These are phyloP conservation scores for Rutstroemia sp. DNA, from an alignment of 2,329 filamentous ascomycete genomes.

Conservation along the genomic window DNA sequence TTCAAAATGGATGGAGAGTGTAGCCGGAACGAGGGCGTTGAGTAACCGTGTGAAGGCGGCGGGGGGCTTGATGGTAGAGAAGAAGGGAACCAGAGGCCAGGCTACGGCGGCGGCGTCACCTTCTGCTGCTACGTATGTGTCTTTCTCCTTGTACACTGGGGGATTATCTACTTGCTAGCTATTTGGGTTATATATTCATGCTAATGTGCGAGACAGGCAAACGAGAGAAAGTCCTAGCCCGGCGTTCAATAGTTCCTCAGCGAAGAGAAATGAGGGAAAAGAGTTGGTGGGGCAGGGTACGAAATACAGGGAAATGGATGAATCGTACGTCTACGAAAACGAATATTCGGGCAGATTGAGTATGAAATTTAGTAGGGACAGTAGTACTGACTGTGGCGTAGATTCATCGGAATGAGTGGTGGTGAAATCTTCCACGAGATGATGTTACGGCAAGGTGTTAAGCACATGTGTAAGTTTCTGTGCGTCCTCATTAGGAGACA, in stretches of 20 bases:
- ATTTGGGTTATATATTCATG: constrained; percentile 15
- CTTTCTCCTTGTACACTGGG: background rate
- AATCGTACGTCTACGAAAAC: constrained; percentile 56
- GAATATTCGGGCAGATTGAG: constrained; percentile 5
- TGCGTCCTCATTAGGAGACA: constrained; percentile 7
- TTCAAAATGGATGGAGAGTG: constrained; percentile 16
- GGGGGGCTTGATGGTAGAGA: constrained; percentile 25
- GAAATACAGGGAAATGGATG: constrained; percentile 60
- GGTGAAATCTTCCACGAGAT: constrained; percentile 99
- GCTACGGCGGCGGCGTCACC: constrained; percentile 38
- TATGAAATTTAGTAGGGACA: background rate
- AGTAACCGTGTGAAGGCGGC: constrained; percentile 32
- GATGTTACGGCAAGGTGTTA: constrained; percentile 89
- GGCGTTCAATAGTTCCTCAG: constrained; percentile 44
- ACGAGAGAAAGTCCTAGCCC: constrained; percentile 55
- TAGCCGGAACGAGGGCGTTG: constrained; percentile 2
- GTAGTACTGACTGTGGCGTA: constrained; percentile 28
- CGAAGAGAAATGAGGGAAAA: constrained; percentile 39
- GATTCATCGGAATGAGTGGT: constrained; percentile 89
- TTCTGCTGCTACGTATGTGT: constrained; percentile 20
- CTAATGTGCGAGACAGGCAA: constrained; percentile 36
- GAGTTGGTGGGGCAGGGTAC: constrained; percentile 47
- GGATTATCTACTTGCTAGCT: background rate
- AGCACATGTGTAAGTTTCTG: constrained; percentile 76
- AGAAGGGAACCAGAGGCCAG: constrained; percentile 35